A percentile compares a stretch with the other conserved stretches of the same genome.
phyloP scores from a whole-genome alignment of 148 eudicot species.

The Persicaria maculosa region DNA sequence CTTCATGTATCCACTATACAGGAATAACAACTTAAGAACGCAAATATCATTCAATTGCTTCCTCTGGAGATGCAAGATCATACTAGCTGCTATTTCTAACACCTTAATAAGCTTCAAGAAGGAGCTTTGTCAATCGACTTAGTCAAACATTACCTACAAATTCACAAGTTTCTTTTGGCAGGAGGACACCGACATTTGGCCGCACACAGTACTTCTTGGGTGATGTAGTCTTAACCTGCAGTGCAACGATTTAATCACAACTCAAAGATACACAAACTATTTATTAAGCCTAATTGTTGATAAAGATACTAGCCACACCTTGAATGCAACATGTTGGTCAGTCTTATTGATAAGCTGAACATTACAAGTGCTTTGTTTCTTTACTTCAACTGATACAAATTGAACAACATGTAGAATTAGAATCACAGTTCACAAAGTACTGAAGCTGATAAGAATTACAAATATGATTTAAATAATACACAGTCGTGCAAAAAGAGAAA shows the following conservation, averaged over 20 bases:
- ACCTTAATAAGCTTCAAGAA: background rate
- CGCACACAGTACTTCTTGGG: slow-evolving; percentile 91
- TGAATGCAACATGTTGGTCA: slow-evolving; percentile 72
- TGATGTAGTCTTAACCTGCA: slow-evolving; percentile 89
- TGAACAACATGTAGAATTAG: background rate
- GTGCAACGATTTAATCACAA: slow-evolving; percentile 1
- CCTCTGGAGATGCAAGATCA: background rate
- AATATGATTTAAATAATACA: background rate
- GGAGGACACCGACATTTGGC: slow-evolving; percentile 70
- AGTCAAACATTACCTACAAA: slow-evolving; percentile 47
- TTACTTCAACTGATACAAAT: slow-evolving; percentile 50
- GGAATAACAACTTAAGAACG: background rate
- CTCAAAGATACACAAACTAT: background rate
- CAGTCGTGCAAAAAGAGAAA: background rate
- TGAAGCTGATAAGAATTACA: background rate
- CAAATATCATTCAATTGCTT: background rate
- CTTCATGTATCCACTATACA: background rate
- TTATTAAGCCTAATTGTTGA: background rate
- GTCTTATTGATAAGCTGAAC: slow-evolving; percentile 58
- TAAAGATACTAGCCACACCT: slow-evolving; percentile 33
- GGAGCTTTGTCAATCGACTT: background rate
- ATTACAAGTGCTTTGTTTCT: slow-evolving; percentile 63
- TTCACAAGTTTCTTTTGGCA: slow-evolving; percentile 55
- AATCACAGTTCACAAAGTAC: background rate
- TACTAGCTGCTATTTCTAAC: background rate